phyloP scores from a whole-genome alignment of 768 basidiomycete genomes.

The Russula brevipes region DNA sequence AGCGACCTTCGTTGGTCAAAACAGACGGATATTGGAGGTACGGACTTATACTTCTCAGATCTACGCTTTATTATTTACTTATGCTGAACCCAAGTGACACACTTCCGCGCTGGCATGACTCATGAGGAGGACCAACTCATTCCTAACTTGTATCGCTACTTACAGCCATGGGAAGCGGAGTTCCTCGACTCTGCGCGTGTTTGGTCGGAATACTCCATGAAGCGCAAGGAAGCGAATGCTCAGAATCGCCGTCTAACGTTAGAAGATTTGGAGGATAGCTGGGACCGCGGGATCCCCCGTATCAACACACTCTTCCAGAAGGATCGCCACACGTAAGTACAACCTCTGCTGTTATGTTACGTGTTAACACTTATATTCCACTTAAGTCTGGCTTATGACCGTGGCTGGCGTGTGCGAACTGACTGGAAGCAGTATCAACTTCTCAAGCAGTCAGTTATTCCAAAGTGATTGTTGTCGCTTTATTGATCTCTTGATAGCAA shows the following conservation, averaged over 20 bases:
- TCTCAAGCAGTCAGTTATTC: constrained; percentile 67
- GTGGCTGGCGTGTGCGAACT: constrained; percentile 96
- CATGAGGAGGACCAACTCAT: constrained; percentile 94
- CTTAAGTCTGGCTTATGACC: constrained; percentile 85
- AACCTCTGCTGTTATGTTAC: constrained; percentile 3
- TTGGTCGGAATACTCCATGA: constrained; percentile 99
- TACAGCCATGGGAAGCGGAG: constrained; percentile 97
- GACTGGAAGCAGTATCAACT: constrained; percentile 98
- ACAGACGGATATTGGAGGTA: constrained; percentile 92
- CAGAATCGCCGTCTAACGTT: constrained; percentile 95
- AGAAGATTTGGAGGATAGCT: constrained; percentile 96
- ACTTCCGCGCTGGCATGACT: constrained; percentile 99
- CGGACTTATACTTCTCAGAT: constrained; percentile 20
- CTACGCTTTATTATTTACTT: background rate
- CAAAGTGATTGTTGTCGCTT: background rate
- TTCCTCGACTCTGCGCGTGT: constrained; percentile 98
- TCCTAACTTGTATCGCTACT: constrained; percentile 94
- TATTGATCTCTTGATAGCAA: constrained; percentile 46
- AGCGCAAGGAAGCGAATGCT: constrained; percentile 98
- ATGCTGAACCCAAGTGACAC: constrained; percentile 65
- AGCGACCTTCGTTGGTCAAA: constrained; percentile 97
- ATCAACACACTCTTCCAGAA: constrained; percentile 99
- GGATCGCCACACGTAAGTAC: constrained; percentile 80
- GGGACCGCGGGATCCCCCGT: constrained; percentile 97
- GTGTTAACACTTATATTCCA: constrained; percentile 6